These are phyloP conservation scores for Persicaria maculosa DNA, from an alignment of 148 eudicot species.

Conservation along the genomic window DNA sequence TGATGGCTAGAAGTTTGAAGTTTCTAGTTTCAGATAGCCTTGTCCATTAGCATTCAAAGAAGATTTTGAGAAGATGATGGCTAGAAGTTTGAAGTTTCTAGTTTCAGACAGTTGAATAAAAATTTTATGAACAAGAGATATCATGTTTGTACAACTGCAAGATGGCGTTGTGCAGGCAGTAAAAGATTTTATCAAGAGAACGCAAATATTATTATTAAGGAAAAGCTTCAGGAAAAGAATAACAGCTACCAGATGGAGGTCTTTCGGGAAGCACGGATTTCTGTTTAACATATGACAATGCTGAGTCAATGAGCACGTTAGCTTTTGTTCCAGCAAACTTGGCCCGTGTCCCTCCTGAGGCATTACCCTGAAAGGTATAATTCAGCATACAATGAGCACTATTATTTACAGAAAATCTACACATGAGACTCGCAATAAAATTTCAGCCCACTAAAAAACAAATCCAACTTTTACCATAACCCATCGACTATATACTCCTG, in stretches of 20 bases:
- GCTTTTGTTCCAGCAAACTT: constrained; percentile 54
- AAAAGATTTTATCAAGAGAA: constrained; percentile 2
- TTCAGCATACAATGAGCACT: background rate
- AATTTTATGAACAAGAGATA: background rate
- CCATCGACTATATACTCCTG: constrained; percentile 88
- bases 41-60: background rate
- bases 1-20: background rate
- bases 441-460: background rate
- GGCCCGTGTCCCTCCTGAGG: constrained; percentile 86
- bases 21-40: background rate
- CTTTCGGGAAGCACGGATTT: constrained; percentile 57
- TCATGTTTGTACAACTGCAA: background rate
- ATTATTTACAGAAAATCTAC: background rate
- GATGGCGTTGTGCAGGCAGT: background rate
- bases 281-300: constrained; percentile 59
- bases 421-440: background rate
- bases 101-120: background rate
- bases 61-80: background rate
- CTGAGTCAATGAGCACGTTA: constrained; percentile 50
- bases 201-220: background rate
- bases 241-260: constrained; percentile 51
- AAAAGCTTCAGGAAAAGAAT: background rate
- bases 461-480: constrained; percentile 47
- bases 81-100: constrained; percentile 1
- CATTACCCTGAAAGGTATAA: constrained; percentile 63